phyloP scores from a whole-genome alignment of 768 basidiomycete genomes.

The Lactarius hengduanensis region DNA sequence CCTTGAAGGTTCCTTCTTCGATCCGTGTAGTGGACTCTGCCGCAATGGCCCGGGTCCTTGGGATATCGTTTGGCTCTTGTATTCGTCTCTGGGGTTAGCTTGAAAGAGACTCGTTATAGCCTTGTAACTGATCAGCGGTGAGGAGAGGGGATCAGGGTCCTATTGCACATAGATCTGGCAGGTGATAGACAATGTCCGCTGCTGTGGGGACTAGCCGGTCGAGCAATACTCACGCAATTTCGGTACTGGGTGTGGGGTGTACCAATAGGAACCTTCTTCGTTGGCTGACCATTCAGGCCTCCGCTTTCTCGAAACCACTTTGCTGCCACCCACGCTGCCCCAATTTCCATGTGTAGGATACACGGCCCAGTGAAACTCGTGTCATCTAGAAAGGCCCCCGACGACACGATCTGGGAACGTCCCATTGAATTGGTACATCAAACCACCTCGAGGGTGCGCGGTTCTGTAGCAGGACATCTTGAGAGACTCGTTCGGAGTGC shows the following conservation, averaged over 20 bases:
- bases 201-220: neutral
- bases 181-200: neutral
- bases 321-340: constrained; percentile 90
- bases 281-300: constrained; percentile 38
- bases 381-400: constrained; percentile 89
- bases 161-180: constrained; percentile 6
- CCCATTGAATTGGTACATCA: constrained; percentile 12
- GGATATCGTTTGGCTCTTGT: constrained; percentile 44
- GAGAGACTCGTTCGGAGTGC: constrained; percentile 37
- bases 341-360: constrained; percentile 91
- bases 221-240: constrained; percentile 61
- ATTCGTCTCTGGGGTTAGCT: constrained; percentile 74
- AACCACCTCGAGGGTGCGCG: constrained; percentile 54
- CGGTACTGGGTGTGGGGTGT: constrained; percentile 36
- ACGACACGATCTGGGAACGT: constrained; percentile 46
- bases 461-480: constrained; percentile 64
- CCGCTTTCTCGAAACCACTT: constrained; percentile 63
- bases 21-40: constrained; percentile 78
- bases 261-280: constrained; percentile 49
- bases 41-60: constrained; percentile 70
- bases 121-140: constrained; percentile 16
- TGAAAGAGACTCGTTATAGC: constrained; percentile 58
- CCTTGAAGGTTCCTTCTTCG: constrained; percentile 60
- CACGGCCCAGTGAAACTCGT: constrained; percentile 93
- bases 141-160: neutral